Evolutionary conservation across 2,329 filamentous ascomycete species (phyloP).

Genomic region (Curvularia lunata): DNA sequence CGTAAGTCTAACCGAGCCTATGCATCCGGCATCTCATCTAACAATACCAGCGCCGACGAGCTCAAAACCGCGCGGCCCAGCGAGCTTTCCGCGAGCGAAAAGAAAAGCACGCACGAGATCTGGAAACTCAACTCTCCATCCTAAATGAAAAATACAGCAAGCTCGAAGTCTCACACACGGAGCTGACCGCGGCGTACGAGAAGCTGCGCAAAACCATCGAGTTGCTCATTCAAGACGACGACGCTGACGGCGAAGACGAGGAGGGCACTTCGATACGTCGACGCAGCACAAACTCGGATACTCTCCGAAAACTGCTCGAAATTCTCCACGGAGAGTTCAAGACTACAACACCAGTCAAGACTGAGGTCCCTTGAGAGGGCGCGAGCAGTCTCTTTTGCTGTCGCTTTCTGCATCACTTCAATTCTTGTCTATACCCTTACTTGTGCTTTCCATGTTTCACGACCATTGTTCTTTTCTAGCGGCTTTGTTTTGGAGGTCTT

Average conservation of each 20-base stretch:
- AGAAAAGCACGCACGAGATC: constrained; percentile 69
- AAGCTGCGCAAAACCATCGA: constrained; percentile 51
- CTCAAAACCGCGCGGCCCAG: constrained; percentile 67
- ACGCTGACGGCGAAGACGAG: constrained; percentile 39
- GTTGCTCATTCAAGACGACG: constrained; percentile 45
- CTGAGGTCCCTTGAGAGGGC: constrained; percentile 15
- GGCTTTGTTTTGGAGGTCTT: constrained; percentile 7
- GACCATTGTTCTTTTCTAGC: constrained; percentile 20
- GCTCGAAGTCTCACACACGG: constrained; percentile 61
- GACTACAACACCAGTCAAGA: constrained; percentile 30
- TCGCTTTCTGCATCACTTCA: constrained; percentile 5
- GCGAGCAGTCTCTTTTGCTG: neutral
- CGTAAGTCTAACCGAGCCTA: constrained; percentile 28
- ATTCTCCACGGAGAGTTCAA: constrained; percentile 50
- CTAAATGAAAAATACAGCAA: constrained; percentile 63
- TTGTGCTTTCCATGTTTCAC: constrained; percentile 13
- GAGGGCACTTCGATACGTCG: constrained; percentile 28
- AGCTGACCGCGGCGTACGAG: constrained; percentile 49
- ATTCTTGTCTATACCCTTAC: constrained; percentile 23
- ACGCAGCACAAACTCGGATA: constrained; percentile 43
- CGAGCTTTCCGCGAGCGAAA: constrained; percentile 67
- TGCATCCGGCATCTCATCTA: constrained; percentile 7
- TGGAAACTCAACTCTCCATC: constrained; percentile 63
- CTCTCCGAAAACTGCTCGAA: constrained; percentile 47
- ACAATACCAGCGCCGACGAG: constrained; percentile 59